Conservation (phyloP, 306 rosid species). For the Vigna reflexopilosa region DNA sequence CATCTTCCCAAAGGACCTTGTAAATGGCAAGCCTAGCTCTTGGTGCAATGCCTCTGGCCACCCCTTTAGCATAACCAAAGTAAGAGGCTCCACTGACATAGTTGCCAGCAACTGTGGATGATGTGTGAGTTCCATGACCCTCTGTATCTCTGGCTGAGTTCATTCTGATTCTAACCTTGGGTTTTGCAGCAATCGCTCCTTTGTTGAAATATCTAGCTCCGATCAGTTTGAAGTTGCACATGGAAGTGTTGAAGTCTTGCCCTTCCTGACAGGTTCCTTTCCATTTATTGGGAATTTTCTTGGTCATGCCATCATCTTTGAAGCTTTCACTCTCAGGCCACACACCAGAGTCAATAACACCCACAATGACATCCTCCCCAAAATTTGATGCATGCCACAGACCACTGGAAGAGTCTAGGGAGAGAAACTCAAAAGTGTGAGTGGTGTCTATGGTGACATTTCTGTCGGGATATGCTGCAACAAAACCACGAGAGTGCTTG, state of each 20-base stretch:
- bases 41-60: conserved; percentile 50
- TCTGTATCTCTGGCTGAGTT: conserved; percentile 41
- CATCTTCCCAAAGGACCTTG: conserved; percentile 35
- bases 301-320: conserved; percentile 15
- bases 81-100: conserved; percentile 39
- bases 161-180: conserved; percentile 25
- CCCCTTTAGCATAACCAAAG: conserved; percentile 42
- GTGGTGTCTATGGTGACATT: conserved; percentile 43
- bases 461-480: conserved; percentile 37
- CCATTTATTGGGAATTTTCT: background rate
- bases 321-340: too few relatives aligned
- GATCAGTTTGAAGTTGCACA: conserved; percentile 47
- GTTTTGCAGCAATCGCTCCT: conserved; percentile 21
- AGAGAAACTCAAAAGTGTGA: conserved; percentile 45
- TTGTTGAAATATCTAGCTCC: conserved; percentile 53
- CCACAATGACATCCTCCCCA: conserved; percentile 43
- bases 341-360: conserved; percentile 41
- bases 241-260: conserved; percentile 42
- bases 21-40: conserved; percentile 42
- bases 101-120: conserved; percentile 47
- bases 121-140: conserved; percentile 49
- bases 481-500: conserved; percentile 37
- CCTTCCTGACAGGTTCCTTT: conserved; percentile 14
- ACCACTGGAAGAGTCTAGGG: conserved; percentile 36
- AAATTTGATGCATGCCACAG: conserved; percentile 44